Conservation (phyloP, 345 rosid genomes). For the Melaleuca quinquenervia region DNA sequence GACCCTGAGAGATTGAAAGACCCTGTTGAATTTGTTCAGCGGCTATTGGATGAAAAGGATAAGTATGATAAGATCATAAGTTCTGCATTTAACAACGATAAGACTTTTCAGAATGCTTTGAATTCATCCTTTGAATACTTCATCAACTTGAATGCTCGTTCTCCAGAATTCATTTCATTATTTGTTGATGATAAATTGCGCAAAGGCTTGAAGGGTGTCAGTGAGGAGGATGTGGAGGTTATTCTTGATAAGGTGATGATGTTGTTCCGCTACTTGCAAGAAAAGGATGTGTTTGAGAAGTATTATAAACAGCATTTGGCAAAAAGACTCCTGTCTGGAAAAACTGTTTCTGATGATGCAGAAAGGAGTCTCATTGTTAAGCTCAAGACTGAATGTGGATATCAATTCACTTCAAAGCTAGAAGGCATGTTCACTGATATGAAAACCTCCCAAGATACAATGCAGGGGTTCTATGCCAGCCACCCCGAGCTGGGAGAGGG, state of each 20-base stretch:
- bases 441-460: slow-evolving; percentile 96
- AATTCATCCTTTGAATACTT: slow-evolving; percentile 91
- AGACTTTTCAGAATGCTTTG: slow-evolving; percentile 90
- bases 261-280: slow-evolving; percentile 97
- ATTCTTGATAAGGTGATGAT: slow-evolving; percentile 98
- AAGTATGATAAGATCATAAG: slow-evolving; percentile 71
- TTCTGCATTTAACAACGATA: slow-evolving; percentile 69
- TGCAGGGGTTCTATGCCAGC: slow-evolving; percentile 65
- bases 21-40: slow-evolving; percentile 94
- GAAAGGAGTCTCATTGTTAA: slow-evolving; percentile 94
- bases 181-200: slow-evolving; percentile 93
- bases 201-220: slow-evolving; percentile 82
- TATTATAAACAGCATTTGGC: slow-evolving; percentile 98
- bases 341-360: slow-evolving; percentile 90
- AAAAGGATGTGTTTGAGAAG: slow-evolving; percentile 95
- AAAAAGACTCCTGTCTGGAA: slow-evolving; percentile 88
- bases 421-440: slow-evolving; percentile 99
- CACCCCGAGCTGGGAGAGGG: slow-evolving; percentile 81
- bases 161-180: slow-evolving; percentile 93
- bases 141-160: slow-evolving; percentile 82
- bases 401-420: slow-evolving; percentile 90
- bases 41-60: slow-evolving; percentile 82
- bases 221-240: slow-evolving; percentile 87
- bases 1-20: slow-evolving; percentile 92
- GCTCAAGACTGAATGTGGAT: slow-evolving; percentile 96